Percentiles rank a stretch among this genome's conserved stretches.
phyloP scores from a whole-genome alignment of 768 basidiomycete genomes.

The Bullera alba region DNA sequence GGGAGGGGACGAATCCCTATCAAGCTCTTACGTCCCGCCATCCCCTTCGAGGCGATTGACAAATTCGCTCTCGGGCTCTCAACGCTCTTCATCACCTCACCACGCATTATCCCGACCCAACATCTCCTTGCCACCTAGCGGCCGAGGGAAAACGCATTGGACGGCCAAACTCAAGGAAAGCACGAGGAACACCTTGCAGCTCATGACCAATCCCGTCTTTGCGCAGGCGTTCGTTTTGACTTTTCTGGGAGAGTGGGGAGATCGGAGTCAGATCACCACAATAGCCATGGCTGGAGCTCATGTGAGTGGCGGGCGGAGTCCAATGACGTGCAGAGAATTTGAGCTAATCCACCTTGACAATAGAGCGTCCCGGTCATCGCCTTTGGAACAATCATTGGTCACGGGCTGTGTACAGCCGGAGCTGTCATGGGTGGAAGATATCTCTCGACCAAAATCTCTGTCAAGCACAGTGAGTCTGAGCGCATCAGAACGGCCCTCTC shows the following conservation, averaged over 20 bases:
- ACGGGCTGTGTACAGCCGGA: constrained; percentile 74
- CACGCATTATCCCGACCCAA: too few relatives aligned
- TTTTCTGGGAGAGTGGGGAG: constrained; percentile 99
- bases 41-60: background rate
- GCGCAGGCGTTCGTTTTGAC: constrained; percentile 91
- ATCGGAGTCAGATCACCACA: constrained; percentile 93
- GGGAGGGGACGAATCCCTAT: background rate
- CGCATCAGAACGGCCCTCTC: background rate
- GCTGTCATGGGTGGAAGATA: constrained; percentile 92
- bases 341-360: background rate
- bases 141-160: constrained; percentile 14
- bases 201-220: constrained; percentile 84
- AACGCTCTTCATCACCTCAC: background rate
- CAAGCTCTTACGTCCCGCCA: background rate
- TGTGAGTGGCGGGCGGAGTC: constrained; percentile 52
- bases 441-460: constrained; percentile 86
- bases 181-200: constrained; percentile 69
- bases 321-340: background rate
- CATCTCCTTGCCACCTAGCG: constrained; percentile 17
- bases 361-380: constrained; percentile 91
- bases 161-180: constrained; percentile 52
- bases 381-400: constrained; percentile 81
- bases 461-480: constrained; percentile 71
- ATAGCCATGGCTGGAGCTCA: constrained; percentile 93
- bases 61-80: background rate